These are phyloP conservation scores for Mortierella sp. DNA, from an alignment of 371 early-diverging fungal species.

Conservation along the genomic window DNA sequence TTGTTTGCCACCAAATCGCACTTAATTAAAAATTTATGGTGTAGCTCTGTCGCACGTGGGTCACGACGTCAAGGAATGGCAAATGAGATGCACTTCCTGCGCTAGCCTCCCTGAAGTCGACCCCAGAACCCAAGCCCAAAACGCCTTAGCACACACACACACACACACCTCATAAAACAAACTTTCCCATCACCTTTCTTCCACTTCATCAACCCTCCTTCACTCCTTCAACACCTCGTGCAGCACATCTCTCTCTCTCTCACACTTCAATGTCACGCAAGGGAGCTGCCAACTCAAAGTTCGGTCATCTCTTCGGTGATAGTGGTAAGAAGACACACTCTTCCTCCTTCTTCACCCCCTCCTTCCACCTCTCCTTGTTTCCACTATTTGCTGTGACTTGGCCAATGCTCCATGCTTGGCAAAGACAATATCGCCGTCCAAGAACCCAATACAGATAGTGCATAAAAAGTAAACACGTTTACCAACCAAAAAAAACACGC, in stretches of 20 bases:
- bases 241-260: not conserved
- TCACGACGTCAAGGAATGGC: not conserved
- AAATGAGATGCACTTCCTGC: not conserved
- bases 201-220: conserved; percentile 3
- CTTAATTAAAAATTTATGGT: too few species aligned
- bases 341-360: not conserved
- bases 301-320: conserved; percentile 59
- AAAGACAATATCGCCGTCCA: not conserved
- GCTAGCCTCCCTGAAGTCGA: not conserved
- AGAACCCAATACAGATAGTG: not conserved
- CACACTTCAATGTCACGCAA: conserved; percentile 30
- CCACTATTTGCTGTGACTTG: not conserved
- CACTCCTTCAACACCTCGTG: not conserved
- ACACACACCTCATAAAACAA: not conserved
- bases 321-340: conserved; percentile 30
- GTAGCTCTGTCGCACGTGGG: too few species aligned
- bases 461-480: not conserved
- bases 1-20: conserved; percentile 27
- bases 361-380: not conserved
- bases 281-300: conserved; percentile 47
- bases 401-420: not conserved
- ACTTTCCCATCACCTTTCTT: not conserved
- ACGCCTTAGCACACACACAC: not conserved
- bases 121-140: not conserved
- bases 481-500: too few species aligned